Evolutionary conservation across 2,329 filamentous ascomycete genomes (phyloP), one percentile per base, ranked within the genome.

Genomic region (Pseudogymnoascus verrucosus): DNA sequence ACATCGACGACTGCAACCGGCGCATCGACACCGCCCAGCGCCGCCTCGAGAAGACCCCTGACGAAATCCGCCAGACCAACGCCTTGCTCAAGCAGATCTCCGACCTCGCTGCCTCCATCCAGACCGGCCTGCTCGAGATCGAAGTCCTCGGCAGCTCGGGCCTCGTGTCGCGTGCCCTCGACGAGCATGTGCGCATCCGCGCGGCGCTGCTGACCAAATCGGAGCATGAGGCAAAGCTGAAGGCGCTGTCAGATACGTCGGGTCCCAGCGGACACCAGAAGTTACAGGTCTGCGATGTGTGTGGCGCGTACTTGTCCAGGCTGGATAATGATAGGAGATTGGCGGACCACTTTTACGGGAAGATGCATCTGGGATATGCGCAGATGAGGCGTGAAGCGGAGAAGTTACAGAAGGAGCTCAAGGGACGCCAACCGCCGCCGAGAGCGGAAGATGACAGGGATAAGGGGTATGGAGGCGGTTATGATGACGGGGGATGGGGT

Each of bases 321-420:
- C 83, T 99, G 34, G 95, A 99, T 74, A 99, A 99, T 73, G 95
- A 99, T 75, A 85, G 95, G 37, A 84, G 95, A 31, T 76, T 99
- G 73, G 95, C 95, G 19, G 95, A 99, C 74, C 95, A 99, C 76
- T 99, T 99, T 74, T 98, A 97, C 76, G 95, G 95, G 21, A 99
- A 99, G 81, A 99, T 99, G 95, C 95, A 99, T 74, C 79, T 99
- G 64, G 95, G 95, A 0, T 99, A 98, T 74, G 95, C 95, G 14
- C 91, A 96, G 78, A 99, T 99, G 95, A 86, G 95, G 70, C 96
- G 95, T 81, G 95, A 92, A 2, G 92, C 86, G 71, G 92, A 96
- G 63, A 80, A 84, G n/a, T 86, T 99, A 67, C 89, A 89, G 61
- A 92, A 92, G 76, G 92, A 97, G 74, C 82, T 96, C 76, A 90